Evolutionary conservation across 805 yeast genomes (phyloP), one percentile per base, ranked within the genome.

Genomic region (Teunomyces gatunensis): DNA sequence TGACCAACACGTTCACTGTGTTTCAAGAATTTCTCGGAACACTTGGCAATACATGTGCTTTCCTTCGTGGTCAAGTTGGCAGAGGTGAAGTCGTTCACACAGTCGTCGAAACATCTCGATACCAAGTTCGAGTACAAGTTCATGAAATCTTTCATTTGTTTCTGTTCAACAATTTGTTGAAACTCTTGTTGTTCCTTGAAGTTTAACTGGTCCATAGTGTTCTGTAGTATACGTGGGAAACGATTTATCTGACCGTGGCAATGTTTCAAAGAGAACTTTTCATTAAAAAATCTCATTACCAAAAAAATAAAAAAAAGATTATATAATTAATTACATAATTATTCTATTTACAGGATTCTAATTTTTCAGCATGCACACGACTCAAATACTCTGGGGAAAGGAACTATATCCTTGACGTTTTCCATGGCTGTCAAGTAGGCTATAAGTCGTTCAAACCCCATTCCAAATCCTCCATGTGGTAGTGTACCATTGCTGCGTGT

Each of bases 141-240:
- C 98, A 94, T 92, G 85, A 92, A 94, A 70, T 92, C 99, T 72
- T 87, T 88, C 97, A 94, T 91, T 74, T 92, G 99, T 79, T 92
- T 92, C 68, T 87, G 91, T 75, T 92, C 99, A 55, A 92, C 96
- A 54, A 92, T 75, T 69, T 85, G 91, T 73, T 90, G 96, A 73
- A 92, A 92, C 61, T 90, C 92, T 73, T 90, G 97, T 74, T 94
- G 98, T 75, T 92, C 99, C 68, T 89, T 87, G 66, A 84, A 84
- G 79, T 92, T 92, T 60, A 92, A 79, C 71, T 89, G 95, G 65
- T 92, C 99, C 99, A 92, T 92, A 46, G 58, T 79, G 58, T 20
- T 9, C 18, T 32, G 27, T 27, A 15, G 25, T 25, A 9, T 25
- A 3, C 11, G 27, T 25, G 11, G 11, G 27, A 25, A 25, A 25